Evolutionary conservation across 345 rosid species (phyloP), one percentile per base, ranked within the genome.

Genomic region (Gossypium ekmanianum): DNA sequence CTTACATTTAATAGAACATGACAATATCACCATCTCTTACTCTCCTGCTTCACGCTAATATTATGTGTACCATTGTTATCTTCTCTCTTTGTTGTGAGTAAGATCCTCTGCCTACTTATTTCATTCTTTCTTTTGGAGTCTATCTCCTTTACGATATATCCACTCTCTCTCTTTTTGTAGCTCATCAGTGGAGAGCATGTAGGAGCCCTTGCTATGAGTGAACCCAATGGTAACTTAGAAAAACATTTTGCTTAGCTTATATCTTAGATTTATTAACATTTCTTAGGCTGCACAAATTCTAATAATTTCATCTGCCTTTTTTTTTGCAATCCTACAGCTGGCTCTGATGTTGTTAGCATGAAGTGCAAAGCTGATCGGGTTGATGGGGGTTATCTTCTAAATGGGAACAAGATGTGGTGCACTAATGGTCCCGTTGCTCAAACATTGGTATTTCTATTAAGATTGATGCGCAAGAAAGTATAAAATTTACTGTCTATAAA

Each of bases 181-280:
- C 98, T 92, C 72, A 91, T 94, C 83, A 91, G 94, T 41, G 98
- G 98, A 76, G 98, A 94, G 85, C 94, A 92, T 76, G 81, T 92
- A 16, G 98, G 98, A 80, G 98, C 97, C 76, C 97, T 94, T 79
- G 97, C 98, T 13, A 94, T 92, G 97, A 94, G 97, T 79, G 98
- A 94, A 79, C 98, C 98, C 66, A 94, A 92, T 79, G 91, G 98
- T 94, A 90, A 80, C 65, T 78, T 75, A 24, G 69, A 47, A 34
- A 6, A 73, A 72, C 48, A 22, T 62, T 76, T 61, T 68, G 9
- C 24, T 52, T 14, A 22, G 61, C 3, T 76, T 41, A 45, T 39
- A 16, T 11, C 51, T 34, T 71, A 3, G 27, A 62, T 16, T 26
- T 62, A 14, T 74, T 24, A 9, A 16, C 27, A 4, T 52, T 26